Percentiles rank a stretch among this genome's conserved stretches.
Conservation (phyloP, 768 basidiomycete genomes). For the Podaxis sp. region DNA sequence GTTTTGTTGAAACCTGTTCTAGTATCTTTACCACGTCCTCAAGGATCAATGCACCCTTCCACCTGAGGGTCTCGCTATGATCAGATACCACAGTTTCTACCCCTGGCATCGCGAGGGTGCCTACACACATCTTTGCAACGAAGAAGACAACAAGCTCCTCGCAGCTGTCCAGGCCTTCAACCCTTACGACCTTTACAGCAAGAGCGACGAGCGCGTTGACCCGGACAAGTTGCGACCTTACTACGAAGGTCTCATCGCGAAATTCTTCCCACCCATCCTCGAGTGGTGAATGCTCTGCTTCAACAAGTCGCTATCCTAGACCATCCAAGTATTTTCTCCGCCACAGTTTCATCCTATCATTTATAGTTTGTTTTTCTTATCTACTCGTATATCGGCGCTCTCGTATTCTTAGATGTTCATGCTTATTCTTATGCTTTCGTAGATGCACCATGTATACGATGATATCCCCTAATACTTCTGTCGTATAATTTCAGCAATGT, state of each 20-base stretch:
- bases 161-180: conserved; percentile 85
- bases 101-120: conserved; percentile 93
- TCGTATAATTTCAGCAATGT: neutral
- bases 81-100: conserved; percentile 94
- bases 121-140: conserved; percentile 76
- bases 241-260: conserved; percentile 77
- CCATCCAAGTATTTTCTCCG: neutral
- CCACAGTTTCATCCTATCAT: neutral
- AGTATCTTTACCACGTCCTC: conserved; percentile 84
- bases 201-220: conserved; percentile 69
- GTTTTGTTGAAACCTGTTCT: conserved; percentile 13
- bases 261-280: conserved; percentile 80
- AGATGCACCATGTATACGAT: neutral
- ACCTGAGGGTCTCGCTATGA: conserved; percentile 83
- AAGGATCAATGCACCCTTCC: conserved; percentile 83
- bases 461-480: neutral
- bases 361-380: neutral
- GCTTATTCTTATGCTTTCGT: neutral
- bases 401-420: neutral
- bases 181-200: conserved; percentile 93
- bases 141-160: conserved; percentile 61
- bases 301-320: neutral
- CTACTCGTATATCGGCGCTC: conserved; percentile 6
- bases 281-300: conserved; percentile 61
- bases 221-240: conserved; percentile 72